Conservation (phyloP, 331 rosid species). For the Spiraea crenata region DNA sequence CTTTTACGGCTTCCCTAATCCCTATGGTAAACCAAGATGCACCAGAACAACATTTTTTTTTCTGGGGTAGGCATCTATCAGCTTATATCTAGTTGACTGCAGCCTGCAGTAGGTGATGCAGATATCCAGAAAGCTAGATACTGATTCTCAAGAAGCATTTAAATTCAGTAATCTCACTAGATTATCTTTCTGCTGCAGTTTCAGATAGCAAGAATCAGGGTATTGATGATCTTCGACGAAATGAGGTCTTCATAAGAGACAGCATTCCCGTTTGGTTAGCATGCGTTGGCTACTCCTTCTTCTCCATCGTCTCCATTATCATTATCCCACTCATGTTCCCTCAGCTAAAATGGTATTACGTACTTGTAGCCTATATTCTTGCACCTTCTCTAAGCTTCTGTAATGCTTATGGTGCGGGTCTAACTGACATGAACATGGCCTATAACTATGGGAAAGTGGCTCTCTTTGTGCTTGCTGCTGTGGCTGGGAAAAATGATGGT, state of each 20-base stretch:
- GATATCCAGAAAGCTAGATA: not conserved
- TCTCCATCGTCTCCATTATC: slow-evolving; percentile 62
- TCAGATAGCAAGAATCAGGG: slow-evolving; percentile 38
- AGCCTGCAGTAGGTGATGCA: slow-evolving; percentile 8
- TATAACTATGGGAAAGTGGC: slow-evolving; percentile 97
- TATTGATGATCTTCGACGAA: slow-evolving; percentile 58
- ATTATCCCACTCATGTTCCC: slow-evolving; percentile 87
- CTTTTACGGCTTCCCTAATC: not conserved
- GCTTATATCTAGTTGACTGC: slow-evolving; percentile 11
- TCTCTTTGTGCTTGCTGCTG: slow-evolving; percentile 79
- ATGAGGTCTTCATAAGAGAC: slow-evolving; percentile 77
- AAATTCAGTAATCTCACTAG: slow-evolving; percentile 12
- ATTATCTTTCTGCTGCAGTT: slow-evolving; percentile 39
- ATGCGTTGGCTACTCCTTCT: slow-evolving; percentile 54
- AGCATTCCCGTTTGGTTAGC: slow-evolving; percentile 87
- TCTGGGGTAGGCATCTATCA: not conserved
- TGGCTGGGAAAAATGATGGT: slow-evolving; percentile 61
- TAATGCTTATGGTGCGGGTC: slow-evolving; percentile 96
- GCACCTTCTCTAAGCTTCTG: slow-evolving; percentile 95
- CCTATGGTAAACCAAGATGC: not conserved
- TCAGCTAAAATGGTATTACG: slow-evolving; percentile 82
- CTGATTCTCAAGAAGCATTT: slow-evolving; percentile 9
- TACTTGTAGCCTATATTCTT: slow-evolving; percentile 65
- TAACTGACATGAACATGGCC: slow-evolving; percentile 98
- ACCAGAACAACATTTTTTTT: not conserved